Base-by-base conservation (phyloP, 441 rosid genomes). In the Capsella rubella region DNA sequence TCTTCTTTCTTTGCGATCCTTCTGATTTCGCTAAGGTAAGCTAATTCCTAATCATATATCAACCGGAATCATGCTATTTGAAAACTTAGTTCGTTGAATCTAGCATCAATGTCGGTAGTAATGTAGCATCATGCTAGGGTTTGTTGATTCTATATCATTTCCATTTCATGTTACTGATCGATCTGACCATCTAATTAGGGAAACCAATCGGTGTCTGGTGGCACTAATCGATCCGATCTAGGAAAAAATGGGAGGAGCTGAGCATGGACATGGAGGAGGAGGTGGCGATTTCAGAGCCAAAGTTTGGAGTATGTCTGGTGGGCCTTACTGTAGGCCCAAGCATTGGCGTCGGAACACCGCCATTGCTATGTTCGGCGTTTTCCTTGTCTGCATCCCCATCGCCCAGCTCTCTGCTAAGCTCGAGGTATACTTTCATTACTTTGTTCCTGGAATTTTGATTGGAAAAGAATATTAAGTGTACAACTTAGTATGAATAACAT, bases 321-420 rank as follows among this genome's bases (percentile, higher is more conserved):
- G 99, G 14, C 95, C 99, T 21, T 40, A 92, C 82, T 92, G 99
- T 86, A 78, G 99, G 62, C 99, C 99, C 40, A 92, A 92, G 76
- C 97, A 95, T 85, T 95, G 99, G 99, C 84, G 83, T 65, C 95
- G 99, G 74, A 95, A 95, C 78, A 95, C 99, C 10, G 99, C 99
- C 84, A 73, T 95, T 45, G 98, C 98, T 67, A 86, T 95, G 95
- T 80, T 80, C 43, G 97, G 99, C 14, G 59, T 90, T 72, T 66
- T 95, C 76, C 93, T 95, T 65, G 81, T 90, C 57, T 90, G 99
- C 82, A 88, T 95, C 70, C 99, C 99, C 45, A 85, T 95, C 54
- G 98, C 98, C 78, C 92, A 87, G 89, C 81, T 85, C 51, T 95
- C 99, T 1, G 97, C 97, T 27, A 90, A 89, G 90, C 99, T 95